phyloP scores from a whole-genome alignment of 495 filamentous ascomycete genomes.

The Neurospora intermedia region DNA sequence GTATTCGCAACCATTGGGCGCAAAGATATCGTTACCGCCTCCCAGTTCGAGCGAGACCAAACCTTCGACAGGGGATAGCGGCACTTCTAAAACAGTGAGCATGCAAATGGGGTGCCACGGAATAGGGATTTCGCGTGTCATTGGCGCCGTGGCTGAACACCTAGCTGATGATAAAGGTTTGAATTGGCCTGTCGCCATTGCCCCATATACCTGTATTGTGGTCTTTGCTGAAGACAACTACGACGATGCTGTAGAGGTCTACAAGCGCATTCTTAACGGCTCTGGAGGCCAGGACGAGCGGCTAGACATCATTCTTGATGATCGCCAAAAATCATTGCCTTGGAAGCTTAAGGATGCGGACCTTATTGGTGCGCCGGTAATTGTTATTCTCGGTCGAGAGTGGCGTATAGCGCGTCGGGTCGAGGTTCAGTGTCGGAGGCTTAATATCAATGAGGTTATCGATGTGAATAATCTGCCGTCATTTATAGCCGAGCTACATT shows the following conservation, averaged over 20 bases:
- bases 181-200: slow-evolving; percentile 79
- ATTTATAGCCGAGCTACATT: slow-evolving; percentile 5
- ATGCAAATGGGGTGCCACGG: slow-evolving; percentile 96
- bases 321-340: slow-evolving; percentile 54
- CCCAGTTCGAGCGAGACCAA: slow-evolving; percentile 7
- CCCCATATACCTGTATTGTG: slow-evolving; percentile 65
- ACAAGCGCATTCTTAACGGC: slow-evolving; percentile 32
- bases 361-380: slow-evolving; percentile 74
- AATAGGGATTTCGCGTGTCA: slow-evolving; percentile 85
- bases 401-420: slow-evolving; percentile 54
- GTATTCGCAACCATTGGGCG: slow-evolving; percentile 66
- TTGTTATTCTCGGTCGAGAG: slow-evolving; percentile 63
- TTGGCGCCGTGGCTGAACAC: slow-evolving; percentile 70
- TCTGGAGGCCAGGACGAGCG: not conserved
- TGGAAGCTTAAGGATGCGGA: slow-evolving; percentile 90
- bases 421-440: slow-evolving; percentile 70
- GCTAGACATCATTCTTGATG: slow-evolving; percentile 60
- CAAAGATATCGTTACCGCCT: slow-evolving; percentile 38
- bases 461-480: slow-evolving; percentile 16
- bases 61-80: slow-evolving; percentile 3
- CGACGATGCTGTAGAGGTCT: slow-evolving; percentile 43
- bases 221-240: slow-evolving; percentile 50
- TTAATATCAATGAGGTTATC: slow-evolving; percentile 17
- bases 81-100: slow-evolving; percentile 24
- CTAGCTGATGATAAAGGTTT: slow-evolving; percentile 65